Percentiles rank a stretch among this genome's conserved stretches.
Conservation (phyloP, 116 monocot species). For the Posidonia oceanica region DNA sequence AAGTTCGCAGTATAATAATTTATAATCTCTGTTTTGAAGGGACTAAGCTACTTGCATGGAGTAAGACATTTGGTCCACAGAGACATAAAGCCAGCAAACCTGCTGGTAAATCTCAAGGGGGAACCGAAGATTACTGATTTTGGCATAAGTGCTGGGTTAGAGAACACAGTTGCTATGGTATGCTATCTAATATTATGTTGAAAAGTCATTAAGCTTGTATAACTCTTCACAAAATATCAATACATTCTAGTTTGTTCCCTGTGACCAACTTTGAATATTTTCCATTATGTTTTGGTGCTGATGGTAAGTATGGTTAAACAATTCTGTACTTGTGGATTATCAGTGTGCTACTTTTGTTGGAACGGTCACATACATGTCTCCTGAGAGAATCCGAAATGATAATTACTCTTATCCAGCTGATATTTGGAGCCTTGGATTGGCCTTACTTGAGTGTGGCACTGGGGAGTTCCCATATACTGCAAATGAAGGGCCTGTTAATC, state of each 20-base stretch:
- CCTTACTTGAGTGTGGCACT: constrained; percentile 87
- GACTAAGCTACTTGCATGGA: constrained; percentile 73
- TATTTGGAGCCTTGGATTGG: constrained; percentile 94
- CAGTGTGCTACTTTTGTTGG: constrained; percentile 99
- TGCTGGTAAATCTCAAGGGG: constrained; percentile 94
- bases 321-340: background rate
- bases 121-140: constrained; percentile 95
- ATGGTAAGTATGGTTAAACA: too few species aligned
- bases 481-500: constrained; percentile 86
- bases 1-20: background rate
- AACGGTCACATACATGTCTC: constrained; percentile 98
- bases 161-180: constrained; percentile 90
- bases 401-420: constrained; percentile 92
- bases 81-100: constrained; percentile 96
- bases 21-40: constrained; percentile 24
- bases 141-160: constrained; percentile 89
- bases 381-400: constrained; percentile 92
- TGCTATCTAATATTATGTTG: constrained; percentile 5
- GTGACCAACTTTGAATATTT: too few species aligned
- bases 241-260: background rate
- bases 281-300: too few species aligned
- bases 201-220: background rate
- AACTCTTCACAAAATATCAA: background rate
- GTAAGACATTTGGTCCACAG: constrained; percentile 86
- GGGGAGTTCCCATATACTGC: constrained; percentile 88